Percentiles rank a stretch among this genome's conserved stretches.
These are phyloP conservation scores for Gliomastix tumulicola DNA, from an alignment of 2,329 filamentous ascomycete species.

Conservation along the genomic window DNA sequence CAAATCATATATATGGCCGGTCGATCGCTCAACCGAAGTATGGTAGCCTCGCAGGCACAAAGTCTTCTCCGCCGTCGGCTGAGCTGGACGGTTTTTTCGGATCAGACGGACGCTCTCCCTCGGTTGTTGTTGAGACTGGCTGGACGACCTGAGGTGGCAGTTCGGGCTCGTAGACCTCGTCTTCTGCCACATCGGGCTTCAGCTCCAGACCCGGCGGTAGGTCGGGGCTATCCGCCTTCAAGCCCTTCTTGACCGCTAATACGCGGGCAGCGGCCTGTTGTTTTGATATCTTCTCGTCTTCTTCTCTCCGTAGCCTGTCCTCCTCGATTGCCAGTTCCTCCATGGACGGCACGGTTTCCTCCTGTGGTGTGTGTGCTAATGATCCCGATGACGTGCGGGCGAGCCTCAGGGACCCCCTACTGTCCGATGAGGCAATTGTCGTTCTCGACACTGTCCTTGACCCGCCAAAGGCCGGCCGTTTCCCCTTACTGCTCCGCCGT, in stretches of 20 bases:
- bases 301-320: constrained; percentile 38
- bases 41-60: constrained; percentile 53
- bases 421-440: constrained; percentile 31
- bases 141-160: no score
- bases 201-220: constrained; percentile 7
- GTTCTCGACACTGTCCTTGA: constrained; percentile 52
- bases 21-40: constrained; percentile 35
- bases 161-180: constrained; percentile 17
- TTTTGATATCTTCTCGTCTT: constrained; percentile 44
- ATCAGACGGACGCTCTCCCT: no score
- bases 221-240: constrained; percentile 19
- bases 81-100: no score
- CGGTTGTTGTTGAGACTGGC: no score
- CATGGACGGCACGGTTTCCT: constrained; percentile 34
- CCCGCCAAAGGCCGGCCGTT: constrained; percentile 33
- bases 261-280: constrained; percentile 45
- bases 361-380: constrained; percentile 24
- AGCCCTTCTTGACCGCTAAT: constrained; percentile 41
- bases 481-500: constrained; percentile 54
- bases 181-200: constrained; percentile 20
- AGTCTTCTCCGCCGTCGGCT: no score
- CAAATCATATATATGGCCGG: no score
- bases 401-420: constrained; percentile 19
- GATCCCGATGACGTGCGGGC: constrained; percentile 15
- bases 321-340: constrained; percentile 49